Conservation (phyloP, 495 filamentous ascomycete species). For the Podospora sp. region DNA sequence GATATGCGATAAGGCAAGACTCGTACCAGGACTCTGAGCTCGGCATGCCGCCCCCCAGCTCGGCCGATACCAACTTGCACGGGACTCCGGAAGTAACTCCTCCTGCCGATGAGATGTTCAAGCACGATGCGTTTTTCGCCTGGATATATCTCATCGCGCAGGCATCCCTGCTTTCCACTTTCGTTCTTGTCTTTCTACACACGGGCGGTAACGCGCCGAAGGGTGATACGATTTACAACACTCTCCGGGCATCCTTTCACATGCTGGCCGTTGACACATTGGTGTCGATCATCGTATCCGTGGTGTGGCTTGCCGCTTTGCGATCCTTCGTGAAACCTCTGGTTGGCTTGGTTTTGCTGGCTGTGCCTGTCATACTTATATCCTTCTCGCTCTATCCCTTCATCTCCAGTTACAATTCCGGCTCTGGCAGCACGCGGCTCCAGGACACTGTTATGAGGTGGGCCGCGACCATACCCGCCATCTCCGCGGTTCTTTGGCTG, state of each 20-base stretch:
- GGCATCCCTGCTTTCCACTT: constrained; percentile 80
- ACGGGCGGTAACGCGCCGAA: constrained; percentile 62
- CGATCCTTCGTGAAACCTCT: constrained; percentile 81
- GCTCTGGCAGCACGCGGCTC: constrained; percentile 65
- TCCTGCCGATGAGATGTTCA: constrained; percentile 49
- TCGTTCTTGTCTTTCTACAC: constrained; percentile 85
- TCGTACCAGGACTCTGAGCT: constrained; percentile 35
- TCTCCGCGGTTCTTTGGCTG: constrained; percentile 76
- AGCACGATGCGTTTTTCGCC: constrained; percentile 89
- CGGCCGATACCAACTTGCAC: constrained; percentile 28
- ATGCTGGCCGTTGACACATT: constrained; percentile 88
- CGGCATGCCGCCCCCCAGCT: constrained; percentile 28
- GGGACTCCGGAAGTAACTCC: constrained; percentile 25
- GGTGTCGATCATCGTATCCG: constrained; percentile 81
- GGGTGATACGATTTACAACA: constrained; percentile 92
- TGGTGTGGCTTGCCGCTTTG: constrained; percentile 88
- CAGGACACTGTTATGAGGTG: constrained; percentile 93
- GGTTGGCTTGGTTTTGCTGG: constrained; percentile 75
- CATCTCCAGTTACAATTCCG: constrained; percentile 81
- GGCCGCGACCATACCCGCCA: constrained; percentile 73
- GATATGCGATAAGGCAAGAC: constrained; percentile 30
- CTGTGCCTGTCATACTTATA: constrained; percentile 81
- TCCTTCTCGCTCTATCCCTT: constrained; percentile 91
- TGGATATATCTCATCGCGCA: constrained; percentile 84
- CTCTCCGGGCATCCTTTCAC: constrained; percentile 82